Conservation (phyloP, 148 eudicot genomes). For the Rhododendron henanense region DNA sequence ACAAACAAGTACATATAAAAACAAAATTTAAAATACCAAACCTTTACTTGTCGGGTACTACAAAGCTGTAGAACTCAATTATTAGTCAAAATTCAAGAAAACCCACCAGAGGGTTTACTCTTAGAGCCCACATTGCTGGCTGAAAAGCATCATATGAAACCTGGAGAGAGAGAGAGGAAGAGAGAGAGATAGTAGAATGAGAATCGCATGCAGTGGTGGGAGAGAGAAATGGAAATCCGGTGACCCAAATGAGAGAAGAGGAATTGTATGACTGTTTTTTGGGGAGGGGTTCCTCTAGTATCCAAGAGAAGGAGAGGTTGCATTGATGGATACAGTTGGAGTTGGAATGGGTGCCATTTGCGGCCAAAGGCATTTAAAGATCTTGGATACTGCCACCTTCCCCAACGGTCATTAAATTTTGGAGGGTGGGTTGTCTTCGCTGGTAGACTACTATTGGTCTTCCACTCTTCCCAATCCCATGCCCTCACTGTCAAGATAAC, state of each 20-base stretch:
- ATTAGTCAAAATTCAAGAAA: slow-evolving; percentile 13
- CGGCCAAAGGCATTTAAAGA: slow-evolving; percentile 15
- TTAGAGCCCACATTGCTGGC: slow-evolving; percentile 7
- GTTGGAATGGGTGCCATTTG: slow-evolving; percentile 18
- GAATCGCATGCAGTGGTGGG: slow-evolving; percentile 3
- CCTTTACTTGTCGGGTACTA: slow-evolving; percentile 29
- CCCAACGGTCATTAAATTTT: slow-evolving; percentile 34
- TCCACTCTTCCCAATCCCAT: not conserved
- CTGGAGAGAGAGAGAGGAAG: not conserved
- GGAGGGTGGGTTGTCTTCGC: not conserved
- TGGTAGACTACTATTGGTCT: not conserved
- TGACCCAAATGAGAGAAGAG: not conserved
- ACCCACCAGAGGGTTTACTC: slow-evolving; percentile 11
- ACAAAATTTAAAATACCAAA: slow-evolving; percentile 13
- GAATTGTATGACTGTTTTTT: not conserved
- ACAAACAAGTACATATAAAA: slow-evolving; percentile 2
- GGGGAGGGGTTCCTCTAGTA: not conserved
- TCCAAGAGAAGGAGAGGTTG: not conserved
- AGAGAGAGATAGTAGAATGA: not conserved
- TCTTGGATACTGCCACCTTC: slow-evolving; percentile 21
- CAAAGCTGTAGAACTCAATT: slow-evolving; percentile 11
- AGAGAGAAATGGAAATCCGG: not conserved
- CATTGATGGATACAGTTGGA: slow-evolving; percentile 22
- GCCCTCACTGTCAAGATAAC: not conserved
- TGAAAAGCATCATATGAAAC: not conserved